These are phyloP conservation scores for Cladosporium cucumerinum DNA, from an alignment of 2,329 filamentous ascomycete species.

Conservation along the genomic window DNA sequence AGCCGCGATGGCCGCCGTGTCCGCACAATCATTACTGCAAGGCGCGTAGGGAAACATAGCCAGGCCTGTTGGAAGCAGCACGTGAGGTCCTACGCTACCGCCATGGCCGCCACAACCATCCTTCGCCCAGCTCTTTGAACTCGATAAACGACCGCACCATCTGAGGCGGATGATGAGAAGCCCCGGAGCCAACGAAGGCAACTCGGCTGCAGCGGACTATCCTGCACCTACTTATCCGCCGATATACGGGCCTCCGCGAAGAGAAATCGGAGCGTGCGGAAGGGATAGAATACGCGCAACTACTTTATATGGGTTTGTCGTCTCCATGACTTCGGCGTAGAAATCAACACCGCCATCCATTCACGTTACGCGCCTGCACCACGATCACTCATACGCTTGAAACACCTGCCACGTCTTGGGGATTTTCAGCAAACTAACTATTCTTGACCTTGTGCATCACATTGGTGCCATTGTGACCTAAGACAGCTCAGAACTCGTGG, in stretches of 20 bases:
- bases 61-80: not conserved
- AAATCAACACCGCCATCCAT: not conserved
- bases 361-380: not conserved
- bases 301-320: not conserved
- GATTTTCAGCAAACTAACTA: not conserved
- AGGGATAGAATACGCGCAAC: not conserved
- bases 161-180: not conserved
- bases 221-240: not conserved
- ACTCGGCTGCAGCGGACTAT: not conserved
- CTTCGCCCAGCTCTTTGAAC: not conserved
- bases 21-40: not conserved
- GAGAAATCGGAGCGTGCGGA: constrained; percentile 1
- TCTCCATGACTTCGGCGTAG: not conserved
- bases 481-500: not conserved
- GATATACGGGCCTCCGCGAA: not conserved
- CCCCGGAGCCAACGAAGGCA: not conserved
- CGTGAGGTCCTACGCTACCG: not conserved
- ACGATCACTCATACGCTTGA: not conserved
- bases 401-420: not conserved
- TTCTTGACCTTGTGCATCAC: not conserved
- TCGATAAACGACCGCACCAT: not conserved
- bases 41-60: not conserved
- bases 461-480: not conserved
- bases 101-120: constrained; percentile 2
- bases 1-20: not conserved